Conservation (phyloP, 2,329 filamentous ascomycete genomes). For the Monosporascus sp. region DNA sequence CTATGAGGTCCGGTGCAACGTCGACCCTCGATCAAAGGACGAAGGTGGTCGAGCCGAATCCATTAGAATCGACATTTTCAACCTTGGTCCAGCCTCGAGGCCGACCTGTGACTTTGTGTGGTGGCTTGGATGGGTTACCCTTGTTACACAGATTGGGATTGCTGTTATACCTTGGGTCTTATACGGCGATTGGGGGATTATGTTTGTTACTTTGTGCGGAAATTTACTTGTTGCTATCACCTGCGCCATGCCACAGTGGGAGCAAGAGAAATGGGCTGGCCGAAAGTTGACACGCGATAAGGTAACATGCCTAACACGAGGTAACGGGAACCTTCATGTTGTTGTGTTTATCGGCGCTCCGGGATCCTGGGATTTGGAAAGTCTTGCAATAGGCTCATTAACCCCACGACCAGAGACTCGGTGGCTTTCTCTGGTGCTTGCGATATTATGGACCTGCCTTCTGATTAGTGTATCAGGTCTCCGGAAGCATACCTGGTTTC, state of each 20-base stretch:
- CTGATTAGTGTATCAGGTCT: conserved; percentile 7
- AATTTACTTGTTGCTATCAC: neutral
- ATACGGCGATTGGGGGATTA: neutral
- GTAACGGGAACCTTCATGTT: conserved; percentile 6
- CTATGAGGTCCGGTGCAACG: neutral
- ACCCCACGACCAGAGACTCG: conserved; percentile 4
- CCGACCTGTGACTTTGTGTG: neutral
- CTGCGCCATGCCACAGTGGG: conserved; percentile 5
- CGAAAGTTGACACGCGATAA: conserved; percentile 3
- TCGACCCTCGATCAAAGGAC: neutral
- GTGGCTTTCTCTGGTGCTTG: conserved; percentile 2
- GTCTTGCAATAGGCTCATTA: conserved; percentile 1
- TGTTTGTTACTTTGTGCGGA: neutral
- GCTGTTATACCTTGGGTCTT: conserved; percentile 1
- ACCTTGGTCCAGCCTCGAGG: neutral
- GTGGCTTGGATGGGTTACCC: neutral
- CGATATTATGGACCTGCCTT: conserved; percentile 7
- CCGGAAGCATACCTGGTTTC: conserved; percentile 7
- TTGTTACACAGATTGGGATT: neutral
- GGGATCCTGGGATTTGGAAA: conserved; percentile 8
- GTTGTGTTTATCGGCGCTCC: conserved; percentile 6
- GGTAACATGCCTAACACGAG: conserved; percentile 11
- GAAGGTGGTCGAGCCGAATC: conserved; percentile 1
- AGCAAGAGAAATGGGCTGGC: conserved; percentile 9
- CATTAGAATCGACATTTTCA: conserved; percentile 1